Percentiles rank a stretch among this genome's conserved stretches.
Evolutionary conservation across 2,329 filamentous ascomycete genomes (phyloP).

Genomic region (Exophiala bonariae): DNA sequence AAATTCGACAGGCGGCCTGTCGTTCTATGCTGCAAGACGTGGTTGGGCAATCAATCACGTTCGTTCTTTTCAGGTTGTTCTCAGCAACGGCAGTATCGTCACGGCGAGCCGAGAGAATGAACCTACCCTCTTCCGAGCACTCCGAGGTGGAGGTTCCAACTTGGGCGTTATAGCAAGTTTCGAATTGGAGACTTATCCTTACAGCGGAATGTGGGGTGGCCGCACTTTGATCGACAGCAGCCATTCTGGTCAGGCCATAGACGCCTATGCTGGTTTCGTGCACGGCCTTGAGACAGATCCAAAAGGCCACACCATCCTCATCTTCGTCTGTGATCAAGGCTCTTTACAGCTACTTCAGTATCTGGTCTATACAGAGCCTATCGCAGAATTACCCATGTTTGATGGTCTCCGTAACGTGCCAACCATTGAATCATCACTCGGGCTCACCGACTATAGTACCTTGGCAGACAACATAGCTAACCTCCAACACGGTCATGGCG

Average conservation of each 20-base stretch:
- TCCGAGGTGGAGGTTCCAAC: slow-evolving; percentile 58
- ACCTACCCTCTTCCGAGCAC: slow-evolving; percentile 52
- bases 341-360: background rate
- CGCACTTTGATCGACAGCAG: slow-evolving; percentile 32
- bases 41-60: slow-evolving; percentile 20
- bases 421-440: slow-evolving; percentile 10
- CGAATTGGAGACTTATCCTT: slow-evolving; percentile 23
- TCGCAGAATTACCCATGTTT: slow-evolving; percentile 31
- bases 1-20: too few relatives aligned
- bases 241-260: slow-evolving; percentile 31
- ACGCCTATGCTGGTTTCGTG: slow-evolving; percentile 34
- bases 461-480: slow-evolving; percentile 4
- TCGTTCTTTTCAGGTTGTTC: background rate
- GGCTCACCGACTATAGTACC: background rate
- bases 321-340: slow-evolving; percentile 27
- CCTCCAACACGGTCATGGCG: slow-evolving; percentile 31
- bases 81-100: too few relatives aligned
- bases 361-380: slow-evolving; percentile 6
- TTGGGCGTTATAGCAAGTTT: slow-evolving; percentile 44
- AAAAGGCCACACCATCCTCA: slow-evolving; percentile 35
- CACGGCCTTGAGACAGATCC: slow-evolving; percentile 33
- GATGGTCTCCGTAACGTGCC: slow-evolving; percentile 35
- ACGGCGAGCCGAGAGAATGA: slow-evolving; percentile 45
- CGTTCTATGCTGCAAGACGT: too few relatives aligned
- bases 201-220: slow-evolving; percentile 42